Conservation (phyloP, 139 green algal species). For the Tetradesmus obliquus region DNA sequence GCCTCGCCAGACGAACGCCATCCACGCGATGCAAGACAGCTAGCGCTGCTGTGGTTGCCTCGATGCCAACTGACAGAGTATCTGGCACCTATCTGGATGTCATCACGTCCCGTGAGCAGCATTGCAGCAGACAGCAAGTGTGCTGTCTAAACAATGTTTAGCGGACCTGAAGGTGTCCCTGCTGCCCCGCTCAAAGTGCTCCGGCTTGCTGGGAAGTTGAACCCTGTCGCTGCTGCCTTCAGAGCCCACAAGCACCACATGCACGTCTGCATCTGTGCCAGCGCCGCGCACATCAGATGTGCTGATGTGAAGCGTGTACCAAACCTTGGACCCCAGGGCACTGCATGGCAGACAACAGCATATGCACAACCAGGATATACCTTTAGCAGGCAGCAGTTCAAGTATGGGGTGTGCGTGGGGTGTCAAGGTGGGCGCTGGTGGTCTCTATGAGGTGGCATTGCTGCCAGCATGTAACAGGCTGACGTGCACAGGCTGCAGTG, state of each 20-base stretch:
- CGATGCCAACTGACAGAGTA: too few relatives aligned
- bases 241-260: constrained; percentile 63
- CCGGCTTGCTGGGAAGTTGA: constrained; percentile 62
- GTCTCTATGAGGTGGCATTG: too few relatives aligned
- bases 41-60: too few relatives aligned
- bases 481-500: too few relatives aligned
- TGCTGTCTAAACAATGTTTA: not conserved
- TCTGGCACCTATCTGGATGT: too few relatives aligned
- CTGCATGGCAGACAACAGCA: not conserved
- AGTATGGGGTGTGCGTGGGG: not conserved
- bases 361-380: not conserved
- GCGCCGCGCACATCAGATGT: constrained; percentile 45
- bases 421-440: not conserved
- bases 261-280: constrained; percentile 72
- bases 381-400: not conserved
- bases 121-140: not conserved
- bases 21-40: too few relatives aligned
- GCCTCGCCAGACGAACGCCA: too few relatives aligned
- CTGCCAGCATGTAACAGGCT: too few relatives aligned
- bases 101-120: too few relatives aligned
- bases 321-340: not conserved
- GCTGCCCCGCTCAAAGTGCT: constrained; percentile 71
- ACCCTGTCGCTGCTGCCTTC: constrained; percentile 43
- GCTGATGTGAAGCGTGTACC: constrained; percentile 35
- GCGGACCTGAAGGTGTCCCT: constrained; percentile 71